Evolutionary conservation across 805 yeast species (phyloP).

Genomic region (Pichia kluyveri): DNA sequence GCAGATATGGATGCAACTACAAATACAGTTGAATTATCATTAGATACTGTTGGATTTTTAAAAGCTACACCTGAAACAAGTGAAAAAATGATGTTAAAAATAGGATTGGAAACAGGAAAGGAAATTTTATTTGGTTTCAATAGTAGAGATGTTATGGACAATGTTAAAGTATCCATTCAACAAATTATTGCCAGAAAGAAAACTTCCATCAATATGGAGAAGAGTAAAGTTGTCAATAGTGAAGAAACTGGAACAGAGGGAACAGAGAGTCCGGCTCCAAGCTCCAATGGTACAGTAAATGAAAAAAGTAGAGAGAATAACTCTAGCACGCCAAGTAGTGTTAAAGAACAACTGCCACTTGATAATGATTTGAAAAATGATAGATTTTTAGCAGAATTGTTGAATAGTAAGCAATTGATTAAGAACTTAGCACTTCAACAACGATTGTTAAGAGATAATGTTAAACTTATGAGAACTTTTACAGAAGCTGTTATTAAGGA

Average conservation of each 20-base stretch:
- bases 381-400: conserved; percentile 26
- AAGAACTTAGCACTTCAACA: conserved; percentile 75
- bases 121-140: conserved; percentile 51
- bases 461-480: conserved; percentile 61
- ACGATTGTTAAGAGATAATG: conserved; percentile 59
- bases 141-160: conserved; percentile 68
- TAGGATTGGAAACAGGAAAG: conserved; percentile 27
- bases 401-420: conserved; percentile 52
- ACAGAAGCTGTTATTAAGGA: conserved; percentile 79
- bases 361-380: conserved; percentile 17
- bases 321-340: not conserved
- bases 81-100: conserved; percentile 57
- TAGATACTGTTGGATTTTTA: conserved; percentile 38
- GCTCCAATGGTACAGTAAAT: not conserved
- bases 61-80: conserved; percentile 64
- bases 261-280: conserved; percentile 27
- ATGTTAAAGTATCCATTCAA: conserved; percentile 57
- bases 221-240: not conserved
- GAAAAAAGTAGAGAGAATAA: not conserved
- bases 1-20: conserved; percentile 37
- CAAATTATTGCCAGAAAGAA: conserved; percentile 60
- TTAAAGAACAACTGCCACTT: not conserved
- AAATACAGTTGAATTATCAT: conserved; percentile 31
- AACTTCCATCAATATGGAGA: conserved; percentile 30
- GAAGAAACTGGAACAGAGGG: conserved; percentile 22